A percentile compares a stretch with the other conserved stretches of the same genome.
Conservation (phyloP, 768 basidiomycete species). For the Macrolepiota dolichaula region DNA sequence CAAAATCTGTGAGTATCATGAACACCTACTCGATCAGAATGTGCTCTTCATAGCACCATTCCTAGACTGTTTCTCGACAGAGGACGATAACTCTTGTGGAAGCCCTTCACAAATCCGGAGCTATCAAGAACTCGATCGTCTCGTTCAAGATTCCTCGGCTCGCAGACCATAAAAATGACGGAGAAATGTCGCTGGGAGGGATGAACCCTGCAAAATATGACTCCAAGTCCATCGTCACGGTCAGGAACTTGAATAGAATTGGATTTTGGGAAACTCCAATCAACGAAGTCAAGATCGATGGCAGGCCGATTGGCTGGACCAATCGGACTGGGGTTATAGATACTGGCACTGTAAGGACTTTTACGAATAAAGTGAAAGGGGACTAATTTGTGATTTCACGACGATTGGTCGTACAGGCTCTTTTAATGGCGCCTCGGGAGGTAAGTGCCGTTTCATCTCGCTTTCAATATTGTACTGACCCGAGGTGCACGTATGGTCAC, state of each 20-base stretch:
- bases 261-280: slow-evolving; percentile 84
- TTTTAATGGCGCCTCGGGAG: slow-evolving; percentile 1
- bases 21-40: neutral
- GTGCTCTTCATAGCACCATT: neutral
- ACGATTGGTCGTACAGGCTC: neutral
- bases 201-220: slow-evolving; percentile 61
- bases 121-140: slow-evolving; percentile 61
- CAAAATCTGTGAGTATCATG: slow-evolving; percentile 46
- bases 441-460: neutral
- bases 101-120: slow-evolving; percentile 52
- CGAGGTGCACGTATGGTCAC: neutral
- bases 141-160: slow-evolving; percentile 81
- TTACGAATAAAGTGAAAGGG: neutral
- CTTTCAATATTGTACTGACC: slow-evolving; percentile 12
- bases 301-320: slow-evolving; percentile 42
- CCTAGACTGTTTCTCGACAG: slow-evolving; percentile 62
- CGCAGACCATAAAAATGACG: slow-evolving; percentile 66
- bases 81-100: slow-evolving; percentile 67
- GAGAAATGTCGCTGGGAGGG: slow-evolving; percentile 75
- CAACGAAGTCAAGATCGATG: slow-evolving; percentile 57
- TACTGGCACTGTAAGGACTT: slow-evolving; percentile 31
- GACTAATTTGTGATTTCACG: neutral
- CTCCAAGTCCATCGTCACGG: slow-evolving; percentile 47
- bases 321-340: slow-evolving; percentile 74
- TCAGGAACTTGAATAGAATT: slow-evolving; percentile 57